These are phyloP conservation scores for Thraustochytrium aureum DNA, from an alignment of 352 stramenopile species.

Conservation along the genomic window DNA sequence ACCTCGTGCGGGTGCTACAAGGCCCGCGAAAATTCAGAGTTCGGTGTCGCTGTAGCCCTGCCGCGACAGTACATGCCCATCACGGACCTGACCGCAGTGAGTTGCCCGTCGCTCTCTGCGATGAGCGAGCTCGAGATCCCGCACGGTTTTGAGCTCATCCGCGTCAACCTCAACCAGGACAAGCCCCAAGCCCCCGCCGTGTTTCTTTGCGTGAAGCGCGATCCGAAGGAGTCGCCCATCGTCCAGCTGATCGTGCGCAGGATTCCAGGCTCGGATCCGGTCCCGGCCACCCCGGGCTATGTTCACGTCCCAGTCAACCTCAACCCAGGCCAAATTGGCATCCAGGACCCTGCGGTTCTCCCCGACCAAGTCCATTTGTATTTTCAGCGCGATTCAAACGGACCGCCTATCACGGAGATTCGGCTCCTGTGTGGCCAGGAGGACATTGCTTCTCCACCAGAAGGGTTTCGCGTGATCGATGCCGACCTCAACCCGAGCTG, in stretches of 20 bases:
- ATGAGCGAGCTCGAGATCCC: slow-evolving; percentile 2
- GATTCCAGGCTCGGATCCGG: neutral
- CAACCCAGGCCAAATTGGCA: neutral
- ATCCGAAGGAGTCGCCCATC: neutral
- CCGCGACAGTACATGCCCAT: slow-evolving; percentile 47
- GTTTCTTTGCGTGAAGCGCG: slow-evolving; percentile 38
- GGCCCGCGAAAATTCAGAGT: neutral
- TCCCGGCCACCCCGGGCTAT: neutral
- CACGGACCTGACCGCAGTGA: slow-evolving; percentile 37
- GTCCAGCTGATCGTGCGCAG: slow-evolving; percentile 25
- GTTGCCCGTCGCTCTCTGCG: neutral
- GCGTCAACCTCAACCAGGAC: slow-evolving; percentile 27
- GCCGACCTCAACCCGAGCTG: slow-evolving; percentile 49
- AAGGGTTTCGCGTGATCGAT: slow-evolving; percentile 24
- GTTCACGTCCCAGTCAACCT: slow-evolving; percentile 25
- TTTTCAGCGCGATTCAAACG: slow-evolving; percentile 9
- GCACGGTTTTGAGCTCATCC: slow-evolving; percentile 36
- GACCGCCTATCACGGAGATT: slow-evolving; percentile 42
- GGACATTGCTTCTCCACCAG: slow-evolving; percentile 6
- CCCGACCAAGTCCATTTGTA: slow-evolving; percentile 43
- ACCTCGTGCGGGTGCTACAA: slow-evolving; percentile 5
- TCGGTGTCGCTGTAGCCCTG: slow-evolving; percentile 21
- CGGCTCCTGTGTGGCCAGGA: slow-evolving; percentile 29
- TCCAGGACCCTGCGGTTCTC: neutral
- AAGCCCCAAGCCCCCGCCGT: slow-evolving; percentile 22